Evolutionary conservation across 345 rosid species (phyloP).

Genomic region (Lumnitzera littorea): DNA sequence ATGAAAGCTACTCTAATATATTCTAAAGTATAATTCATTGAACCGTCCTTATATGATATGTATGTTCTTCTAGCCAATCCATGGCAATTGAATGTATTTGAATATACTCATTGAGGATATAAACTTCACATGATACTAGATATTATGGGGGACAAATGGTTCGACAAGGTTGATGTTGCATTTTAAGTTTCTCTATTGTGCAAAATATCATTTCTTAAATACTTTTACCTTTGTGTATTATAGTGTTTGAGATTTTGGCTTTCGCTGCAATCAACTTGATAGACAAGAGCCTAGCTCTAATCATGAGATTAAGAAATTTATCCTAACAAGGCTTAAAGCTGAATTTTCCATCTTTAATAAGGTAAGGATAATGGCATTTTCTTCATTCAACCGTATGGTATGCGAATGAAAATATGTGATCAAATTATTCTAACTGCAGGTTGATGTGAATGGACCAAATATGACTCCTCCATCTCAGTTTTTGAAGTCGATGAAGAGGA

Average conservation of each 20-base stretch:
- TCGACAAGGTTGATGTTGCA: background rate
- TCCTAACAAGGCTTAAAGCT: slow-evolving; percentile 80
- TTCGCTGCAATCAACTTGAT: slow-evolving; percentile 89
- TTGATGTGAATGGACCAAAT: slow-evolving; percentile 84
- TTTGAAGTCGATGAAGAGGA: slow-evolving; percentile 91
- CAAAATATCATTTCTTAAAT: background rate
- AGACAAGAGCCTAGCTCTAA: slow-evolving; percentile 86
- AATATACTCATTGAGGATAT: too few relatives aligned
- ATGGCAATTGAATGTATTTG: too few relatives aligned
- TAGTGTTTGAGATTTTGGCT: slow-evolving; percentile 78
- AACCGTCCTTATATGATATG: too few relatives aligned
- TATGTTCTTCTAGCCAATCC: too few relatives aligned
- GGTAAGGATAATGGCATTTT: slow-evolving; percentile 21
- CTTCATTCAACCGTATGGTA: background rate
- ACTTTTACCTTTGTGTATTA: slow-evolving; percentile 1
- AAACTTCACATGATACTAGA: too few relatives aligned
- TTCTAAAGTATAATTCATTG: too few relatives aligned
- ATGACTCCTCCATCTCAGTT: slow-evolving; percentile 83
- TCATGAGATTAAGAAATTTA: slow-evolving; percentile 66
- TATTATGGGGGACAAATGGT: too few relatives aligned
- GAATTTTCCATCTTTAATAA: slow-evolving; percentile 90
- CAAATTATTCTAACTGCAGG: slow-evolving; percentile 23
- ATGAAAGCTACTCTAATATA: too few relatives aligned
- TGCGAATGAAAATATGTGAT: background rate
- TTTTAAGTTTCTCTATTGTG: background rate